A percentile compares a stretch with the other conserved stretches of the same genome.
These are phyloP conservation scores for Ilex paraguariensis DNA, from an alignment of 305 asterid species.

Conservation along the genomic window DNA sequence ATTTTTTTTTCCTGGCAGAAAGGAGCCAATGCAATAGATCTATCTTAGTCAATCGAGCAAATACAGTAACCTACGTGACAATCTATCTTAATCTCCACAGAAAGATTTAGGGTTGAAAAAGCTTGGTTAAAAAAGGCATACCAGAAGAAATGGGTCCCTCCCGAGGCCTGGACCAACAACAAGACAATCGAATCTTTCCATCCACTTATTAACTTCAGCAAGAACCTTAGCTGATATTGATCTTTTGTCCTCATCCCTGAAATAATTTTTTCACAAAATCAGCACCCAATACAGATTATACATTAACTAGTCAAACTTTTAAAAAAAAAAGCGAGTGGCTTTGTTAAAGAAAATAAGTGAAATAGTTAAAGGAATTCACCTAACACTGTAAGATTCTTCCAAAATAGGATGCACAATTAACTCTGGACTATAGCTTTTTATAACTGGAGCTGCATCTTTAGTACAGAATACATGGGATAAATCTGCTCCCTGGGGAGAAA, in stretches of 20 bases:
- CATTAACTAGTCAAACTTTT: not conserved
- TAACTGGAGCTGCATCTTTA: slow-evolving; percentile 88
- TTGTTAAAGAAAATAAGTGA: not conserved
- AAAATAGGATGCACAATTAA: slow-evolving; percentile 90
- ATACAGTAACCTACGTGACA: too few relatives aligned
- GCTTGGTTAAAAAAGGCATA: slow-evolving; percentile 19
- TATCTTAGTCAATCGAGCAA: too few relatives aligned
- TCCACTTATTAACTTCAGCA: slow-evolving; percentile 89
- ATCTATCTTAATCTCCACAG: not conserved
- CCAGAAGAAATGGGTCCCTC: slow-evolving; percentile 92
- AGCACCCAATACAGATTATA: slow-evolving; percentile 12
- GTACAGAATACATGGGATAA: slow-evolving; percentile 93
- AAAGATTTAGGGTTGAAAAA: not conserved
- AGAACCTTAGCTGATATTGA: slow-evolving; percentile 60
- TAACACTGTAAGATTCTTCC: slow-evolving; percentile 80
- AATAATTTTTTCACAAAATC: slow-evolving; percentile 22
- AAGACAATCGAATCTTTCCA: slow-evolving; percentile 95
- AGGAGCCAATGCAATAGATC: too few relatives aligned
- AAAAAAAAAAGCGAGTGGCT: not conserved
- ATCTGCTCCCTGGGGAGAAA: slow-evolving; percentile 80
- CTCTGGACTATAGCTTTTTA: slow-evolving; percentile 93
- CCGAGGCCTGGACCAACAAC: slow-evolving; percentile 99
- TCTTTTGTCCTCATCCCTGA: slow-evolving; percentile 74
- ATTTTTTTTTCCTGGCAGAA: not conserved
- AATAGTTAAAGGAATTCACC: slow-evolving; percentile 35